phyloP scores from a whole-genome alignment of 345 rosid species.

The Arabidopsis suecica region DNA sequence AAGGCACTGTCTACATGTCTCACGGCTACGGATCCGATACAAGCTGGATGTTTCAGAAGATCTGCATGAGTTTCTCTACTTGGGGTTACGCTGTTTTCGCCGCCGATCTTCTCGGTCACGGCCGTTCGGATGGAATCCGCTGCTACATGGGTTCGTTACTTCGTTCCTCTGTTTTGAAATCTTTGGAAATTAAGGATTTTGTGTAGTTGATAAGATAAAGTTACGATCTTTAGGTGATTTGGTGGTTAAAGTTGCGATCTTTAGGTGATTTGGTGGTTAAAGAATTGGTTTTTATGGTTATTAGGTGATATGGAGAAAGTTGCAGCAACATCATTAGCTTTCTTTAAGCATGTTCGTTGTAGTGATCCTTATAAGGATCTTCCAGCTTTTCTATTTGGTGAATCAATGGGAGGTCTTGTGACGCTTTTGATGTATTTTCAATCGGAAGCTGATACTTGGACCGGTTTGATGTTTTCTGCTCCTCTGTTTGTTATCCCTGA shows the following conservation, averaged over 20 bases:
- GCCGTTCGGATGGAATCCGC: slow-evolving; percentile 90
- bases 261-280: not conserved
- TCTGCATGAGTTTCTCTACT: slow-evolving; percentile 67
- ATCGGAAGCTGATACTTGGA: slow-evolving; percentile 77
- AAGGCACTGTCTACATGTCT: slow-evolving; percentile 79
- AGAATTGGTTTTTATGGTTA: not conserved
- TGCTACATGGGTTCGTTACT: slow-evolving; percentile 75
- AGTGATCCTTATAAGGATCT: slow-evolving; percentile 75
- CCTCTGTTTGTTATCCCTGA: slow-evolving; percentile 93
- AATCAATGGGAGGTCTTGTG: slow-evolving; percentile 89
- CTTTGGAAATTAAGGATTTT: not conserved
- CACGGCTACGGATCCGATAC: slow-evolving; percentile 97
- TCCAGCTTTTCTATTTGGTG: slow-evolving; percentile 88
- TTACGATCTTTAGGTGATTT: slow-evolving; percentile 8
- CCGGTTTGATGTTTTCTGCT: slow-evolving; percentile 94
- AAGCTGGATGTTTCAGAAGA: slow-evolving; percentile 93
- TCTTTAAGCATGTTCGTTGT: slow-evolving; percentile 76
- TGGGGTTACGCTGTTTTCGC: slow-evolving; percentile 99
- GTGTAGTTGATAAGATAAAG: not conserved
- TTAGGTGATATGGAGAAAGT: slow-evolving; percentile 89
- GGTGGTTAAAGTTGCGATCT: not conserved
- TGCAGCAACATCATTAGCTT: slow-evolving; percentile 79
- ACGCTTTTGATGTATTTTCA: slow-evolving; percentile 95
- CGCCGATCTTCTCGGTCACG: slow-evolving; percentile 96
- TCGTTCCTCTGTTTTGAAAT: slow-evolving; percentile 6